Evolutionary conservation across 140 eudicot species (phyloP).

Genomic region (Eryngium alpinum): DNA sequence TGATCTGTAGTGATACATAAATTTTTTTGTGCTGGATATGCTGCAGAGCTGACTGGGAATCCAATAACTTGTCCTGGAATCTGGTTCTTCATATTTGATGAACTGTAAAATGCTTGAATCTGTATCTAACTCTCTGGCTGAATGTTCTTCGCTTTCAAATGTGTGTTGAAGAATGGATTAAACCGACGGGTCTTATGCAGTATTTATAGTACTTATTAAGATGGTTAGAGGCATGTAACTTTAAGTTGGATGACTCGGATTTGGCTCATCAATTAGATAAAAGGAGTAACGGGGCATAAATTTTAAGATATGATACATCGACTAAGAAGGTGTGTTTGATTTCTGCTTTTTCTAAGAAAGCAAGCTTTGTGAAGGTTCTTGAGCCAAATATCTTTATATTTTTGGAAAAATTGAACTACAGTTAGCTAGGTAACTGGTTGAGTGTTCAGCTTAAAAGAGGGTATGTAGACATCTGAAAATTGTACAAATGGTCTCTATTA

Average conservation of each 20-base stretch:
- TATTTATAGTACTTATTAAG: not conserved
- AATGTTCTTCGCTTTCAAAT: not conserved
- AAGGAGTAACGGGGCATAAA: not conserved
- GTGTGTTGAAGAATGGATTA: conserved; percentile 1
- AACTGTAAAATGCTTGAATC: conserved; percentile 3
- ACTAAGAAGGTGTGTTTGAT: not conserved
- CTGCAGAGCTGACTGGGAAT: conserved; percentile 11
- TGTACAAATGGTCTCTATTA: not conserved
- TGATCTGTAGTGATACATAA: not conserved
- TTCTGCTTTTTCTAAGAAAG: not conserved
- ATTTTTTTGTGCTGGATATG: not conserved
- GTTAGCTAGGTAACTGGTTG: not conserved
- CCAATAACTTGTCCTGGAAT: conserved; percentile 18
- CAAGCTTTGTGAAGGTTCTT: not conserved
- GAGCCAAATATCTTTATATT: not conserved
- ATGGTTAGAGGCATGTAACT: conserved; percentile 5
- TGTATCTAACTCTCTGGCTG: not conserved
- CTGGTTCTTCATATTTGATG: conserved; percentile 15
- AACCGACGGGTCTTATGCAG: not conserved
- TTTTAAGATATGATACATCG: conserved; percentile 1
- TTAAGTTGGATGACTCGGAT: conserved; percentile 10
- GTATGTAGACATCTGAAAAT: not conserved
- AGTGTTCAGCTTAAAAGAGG: not conserved
- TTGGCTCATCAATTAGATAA: conserved; percentile 11
- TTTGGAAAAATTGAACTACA: not conserved